Evolutionary conservation across 1,139 yeast species (phyloP), one percentile per base, ranked within the genome.

Genomic region (Suhomyces wounanorum): DNA sequence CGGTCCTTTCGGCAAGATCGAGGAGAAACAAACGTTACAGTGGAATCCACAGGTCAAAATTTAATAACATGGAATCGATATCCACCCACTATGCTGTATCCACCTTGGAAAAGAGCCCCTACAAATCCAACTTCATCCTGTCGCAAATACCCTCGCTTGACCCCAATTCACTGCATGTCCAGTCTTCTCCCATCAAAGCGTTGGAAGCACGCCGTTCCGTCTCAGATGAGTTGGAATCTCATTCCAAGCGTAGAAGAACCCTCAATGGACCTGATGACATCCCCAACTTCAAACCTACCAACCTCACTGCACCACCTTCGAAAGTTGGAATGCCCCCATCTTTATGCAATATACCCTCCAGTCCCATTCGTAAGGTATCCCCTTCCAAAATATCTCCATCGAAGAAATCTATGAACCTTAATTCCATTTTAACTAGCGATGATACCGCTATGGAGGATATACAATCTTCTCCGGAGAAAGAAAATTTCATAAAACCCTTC

Each of bases 331-430:
- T 30, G 11, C 36, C 36, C 18, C 44, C 41, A 37, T n/a, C 14
- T 41, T 38, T n/a, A 47, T 16, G 26, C 43, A 45, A 48, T 14
- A 28, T 16, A 40, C 49, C 39, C 37, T 49, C 50, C 40, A 62
- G 64, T 40, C 69, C 68, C 3, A 50, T 58, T 13, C 59, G 65
- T 35, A 62, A 59, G 45, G 70, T 74, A 1, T 72, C 77, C 1
- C 79, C 79, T 0, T 72, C 78, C 13, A 74, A 72, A 16, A 71
- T 74, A 1, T 72, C 77, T 2, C 79, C 79, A 0, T 73, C 78
- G 13, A 74, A 72, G 54, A 70, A 72, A 40, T 70, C 74, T 6
- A 68, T 67, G 68, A 71, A 75, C 54, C 67, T 76, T 50, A 70
- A 74, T 53, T 66, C 66, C 40, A 57, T 74, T 30, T 59, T 75